Evolutionary conservation across 129 eudicot species (phyloP).

Genomic region (Pulicaria dysenterica): DNA sequence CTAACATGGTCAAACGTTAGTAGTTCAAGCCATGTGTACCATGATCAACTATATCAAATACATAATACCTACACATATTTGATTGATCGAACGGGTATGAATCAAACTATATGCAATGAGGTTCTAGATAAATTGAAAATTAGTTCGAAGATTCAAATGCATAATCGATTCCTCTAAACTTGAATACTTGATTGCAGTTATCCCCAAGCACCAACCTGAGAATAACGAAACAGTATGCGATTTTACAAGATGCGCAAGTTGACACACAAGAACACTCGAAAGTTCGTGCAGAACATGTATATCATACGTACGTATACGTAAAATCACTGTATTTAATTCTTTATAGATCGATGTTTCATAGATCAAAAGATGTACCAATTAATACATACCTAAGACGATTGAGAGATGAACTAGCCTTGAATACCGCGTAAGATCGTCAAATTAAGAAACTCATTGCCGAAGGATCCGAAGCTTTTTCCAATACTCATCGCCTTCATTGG

Average conservation of each 20-base stretch:
- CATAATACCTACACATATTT: not conserved
- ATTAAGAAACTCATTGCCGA: not conserved
- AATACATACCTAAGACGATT: not conserved
- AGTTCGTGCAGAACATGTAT: not conserved
- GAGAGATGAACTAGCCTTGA: not conserved
- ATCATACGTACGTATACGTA: not conserved
- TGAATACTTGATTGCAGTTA: not conserved
- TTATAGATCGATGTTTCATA: no score
- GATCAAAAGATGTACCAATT: no score
- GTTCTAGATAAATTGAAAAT: not conserved
- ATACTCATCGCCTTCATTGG: not conserved
- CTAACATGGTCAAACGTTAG: no score
- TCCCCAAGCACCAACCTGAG: not conserved
- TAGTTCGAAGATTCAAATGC: not conserved
- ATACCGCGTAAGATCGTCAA: not conserved
- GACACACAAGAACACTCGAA: not conserved
- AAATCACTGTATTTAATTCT: not conserved
- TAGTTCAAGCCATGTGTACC: no score
- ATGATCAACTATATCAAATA: not conserved
- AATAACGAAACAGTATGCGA: not conserved
- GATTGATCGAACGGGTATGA: not conserved
- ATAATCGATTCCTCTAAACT: not conserved
- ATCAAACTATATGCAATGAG: not conserved
- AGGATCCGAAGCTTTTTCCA: not conserved
- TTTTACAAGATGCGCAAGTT: not conserved